Percentiles rank a stretch among this genome's conserved stretches.
Evolutionary conservation across 495 filamentous ascomycete genomes (phyloP).

Genomic region (Penicillium goetzii): DNA sequence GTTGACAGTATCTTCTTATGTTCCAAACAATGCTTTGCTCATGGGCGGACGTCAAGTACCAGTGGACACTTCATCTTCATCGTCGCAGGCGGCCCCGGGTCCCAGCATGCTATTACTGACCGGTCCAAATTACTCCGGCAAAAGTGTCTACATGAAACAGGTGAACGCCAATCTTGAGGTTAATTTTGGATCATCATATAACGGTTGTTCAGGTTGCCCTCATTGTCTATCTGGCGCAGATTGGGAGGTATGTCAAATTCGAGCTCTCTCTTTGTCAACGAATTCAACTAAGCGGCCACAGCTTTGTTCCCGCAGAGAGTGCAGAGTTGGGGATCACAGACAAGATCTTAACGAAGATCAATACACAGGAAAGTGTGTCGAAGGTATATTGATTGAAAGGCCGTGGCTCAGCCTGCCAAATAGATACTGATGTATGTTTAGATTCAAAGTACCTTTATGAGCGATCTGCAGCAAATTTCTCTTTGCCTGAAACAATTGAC

Average conservation of each 20-base stretch:
- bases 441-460: constrained; percentile 91
- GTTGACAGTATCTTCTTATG: constrained; percentile 79
- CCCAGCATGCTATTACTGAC: constrained; percentile 85
- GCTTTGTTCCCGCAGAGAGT: constrained; percentile 80
- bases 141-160: constrained; percentile 95
- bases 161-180: constrained; percentile 27
- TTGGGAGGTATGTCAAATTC: constrained; percentile 62
- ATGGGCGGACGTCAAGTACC: constrained; percentile 55
- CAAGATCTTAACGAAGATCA: constrained; percentile 86
- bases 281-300: constrained; percentile 25
- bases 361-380: constrained; percentile 85
- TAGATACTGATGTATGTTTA: constrained; percentile 18
- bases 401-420: background rate
- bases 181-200: background rate
- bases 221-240: constrained; percentile 90
- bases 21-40: constrained; percentile 78
- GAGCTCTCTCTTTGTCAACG: background rate
- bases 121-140: constrained; percentile 95
- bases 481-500: constrained; percentile 79
- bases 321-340: constrained; percentile 89
- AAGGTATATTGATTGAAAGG: constrained; percentile 42
- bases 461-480: constrained; percentile 87
- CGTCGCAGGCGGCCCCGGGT: constrained; percentile 17
- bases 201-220: constrained; percentile 61
- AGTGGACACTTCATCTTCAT: background rate